Evolutionary conservation across 768 basidiomycete species (phyloP), one percentile per base, ranked within the genome.

Genomic region (Amanita polypyramis): DNA sequence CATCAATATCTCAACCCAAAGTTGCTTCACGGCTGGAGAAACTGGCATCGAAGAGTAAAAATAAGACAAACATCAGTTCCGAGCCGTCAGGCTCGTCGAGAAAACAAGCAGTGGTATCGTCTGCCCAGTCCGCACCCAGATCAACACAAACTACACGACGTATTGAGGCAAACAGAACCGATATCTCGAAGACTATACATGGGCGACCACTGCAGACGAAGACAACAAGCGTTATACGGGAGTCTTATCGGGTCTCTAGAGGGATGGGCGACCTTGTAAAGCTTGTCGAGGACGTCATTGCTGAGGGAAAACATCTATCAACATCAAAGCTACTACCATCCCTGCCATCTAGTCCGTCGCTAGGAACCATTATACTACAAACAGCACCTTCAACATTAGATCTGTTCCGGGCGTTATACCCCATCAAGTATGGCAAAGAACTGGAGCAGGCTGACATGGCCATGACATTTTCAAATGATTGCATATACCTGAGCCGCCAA

Each of bases 391-490:
- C 82, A 14, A 70, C 81, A 2, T 69, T 95, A 47, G 91, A 94
- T 46, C 66, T 96, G 7, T 86, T 81, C 64, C 75, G 85, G 37
- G 87, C 88, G 1, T 60, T 96, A 20, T 80, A 86, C 59, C 89
- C 89, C 10, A 71, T 85, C 32, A 70, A 71, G 29, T 79, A 78
- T 51, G 62, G 68, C 0, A 55, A 67, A 32, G 65, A 70, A 38
- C 62, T 86, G 25, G 59, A 70, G 32, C 66, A 72, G 0, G 66
- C 81, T 8, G 77, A 76, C 15, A 63, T 70, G 21, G 69, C 74
- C 1, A 81, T 95, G 74, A 76, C 78, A 42, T 85, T 85, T 59
- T 80, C 87, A 14, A 96, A 96, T 60, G 85, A 94, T 52, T 89
- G 82, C 54, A 56, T 75, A 17, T 88, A 83, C 59, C 70, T 94